phyloP scores from a whole-genome alignment of 495 filamentous ascomycete genomes.

The Aspergillus asperescens region DNA sequence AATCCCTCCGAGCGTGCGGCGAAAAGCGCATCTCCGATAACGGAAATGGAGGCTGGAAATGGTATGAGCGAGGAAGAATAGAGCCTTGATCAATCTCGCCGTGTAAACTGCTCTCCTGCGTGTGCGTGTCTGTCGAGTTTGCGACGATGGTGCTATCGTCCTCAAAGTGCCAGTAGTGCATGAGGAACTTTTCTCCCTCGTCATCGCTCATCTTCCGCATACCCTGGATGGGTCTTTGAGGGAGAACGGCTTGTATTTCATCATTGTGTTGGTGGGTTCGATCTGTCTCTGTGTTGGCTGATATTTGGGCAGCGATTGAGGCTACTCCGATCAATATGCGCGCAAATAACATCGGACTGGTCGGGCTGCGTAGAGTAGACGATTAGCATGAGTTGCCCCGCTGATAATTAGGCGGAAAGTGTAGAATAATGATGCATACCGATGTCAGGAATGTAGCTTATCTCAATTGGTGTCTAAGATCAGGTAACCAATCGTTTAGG shows the following conservation, averaged over 20 bases:
- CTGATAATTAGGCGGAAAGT: too few relatives aligned
- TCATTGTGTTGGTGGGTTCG: constrained; percentile 23
- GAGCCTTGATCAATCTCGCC: not conserved
- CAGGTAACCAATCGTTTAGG: not conserved
- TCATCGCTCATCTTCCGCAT: constrained; percentile 77
- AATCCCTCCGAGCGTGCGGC: constrained; percentile 45
- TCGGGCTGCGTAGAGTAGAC: not conserved
- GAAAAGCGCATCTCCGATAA: constrained; percentile 15
- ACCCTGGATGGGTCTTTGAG: constrained; percentile 21
- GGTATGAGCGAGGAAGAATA: constrained; percentile 23
- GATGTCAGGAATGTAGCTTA: not conserved
- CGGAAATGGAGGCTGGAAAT: constrained; percentile 37
- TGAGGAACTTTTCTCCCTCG: constrained; percentile 80
- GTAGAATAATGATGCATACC: not conserved
- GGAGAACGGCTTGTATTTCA: constrained; percentile 17
- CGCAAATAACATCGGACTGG: constrained; percentile 9
- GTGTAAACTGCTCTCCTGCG: not conserved
- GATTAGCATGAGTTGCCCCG: not conserved
- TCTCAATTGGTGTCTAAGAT: not conserved
- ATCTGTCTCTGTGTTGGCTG: constrained; percentile 8
- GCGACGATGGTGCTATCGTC: constrained; percentile 14
- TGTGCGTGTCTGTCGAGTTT: not conserved
- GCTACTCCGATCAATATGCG: constrained; percentile 5
- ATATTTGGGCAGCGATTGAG: constrained; percentile 8
- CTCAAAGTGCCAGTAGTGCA: constrained; percentile 54